Conservation (phyloP, 805 yeast species). For the Myxozyma vanderwaltii region DNA sequence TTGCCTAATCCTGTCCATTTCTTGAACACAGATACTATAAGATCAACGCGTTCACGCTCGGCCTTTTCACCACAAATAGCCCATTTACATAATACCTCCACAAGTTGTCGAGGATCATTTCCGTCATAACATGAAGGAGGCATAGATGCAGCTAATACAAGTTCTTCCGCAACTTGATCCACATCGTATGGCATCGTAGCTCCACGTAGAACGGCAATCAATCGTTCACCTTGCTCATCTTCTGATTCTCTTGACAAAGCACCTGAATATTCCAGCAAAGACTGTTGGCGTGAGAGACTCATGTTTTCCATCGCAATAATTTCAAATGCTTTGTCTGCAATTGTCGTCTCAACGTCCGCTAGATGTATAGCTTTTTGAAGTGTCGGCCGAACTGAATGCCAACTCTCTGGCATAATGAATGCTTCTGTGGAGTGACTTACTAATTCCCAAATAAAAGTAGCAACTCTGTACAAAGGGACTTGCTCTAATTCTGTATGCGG, state of each 20-base stretch:
- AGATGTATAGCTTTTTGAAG: slow-evolving; percentile 36
- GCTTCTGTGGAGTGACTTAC: slow-evolving; percentile 37
- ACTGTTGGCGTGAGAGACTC: slow-evolving; percentile 22
- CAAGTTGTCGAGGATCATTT: slow-evolving; percentile 14
- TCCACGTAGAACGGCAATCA: slow-evolving; percentile 31
- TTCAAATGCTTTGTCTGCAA: slow-evolving; percentile 25
- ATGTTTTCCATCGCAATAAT: slow-evolving; percentile 22
- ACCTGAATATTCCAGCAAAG: slow-evolving; percentile 33
- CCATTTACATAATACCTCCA: slow-evolving; percentile 39
- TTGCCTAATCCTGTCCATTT: slow-evolving; percentile 27
- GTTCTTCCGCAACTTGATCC: slow-evolving; percentile 31
- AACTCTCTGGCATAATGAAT: slow-evolving; percentile 41
- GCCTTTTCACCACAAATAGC: slow-evolving; percentile 33
- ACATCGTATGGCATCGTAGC: slow-evolving; percentile 21
- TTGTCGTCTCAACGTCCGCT: slow-evolving; percentile 15
- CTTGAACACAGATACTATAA: slow-evolving; percentile 34
- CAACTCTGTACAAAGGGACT: slow-evolving; percentile 38
- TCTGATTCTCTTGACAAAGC: slow-evolving; percentile 9
- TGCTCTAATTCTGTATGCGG: slow-evolving; percentile 36
- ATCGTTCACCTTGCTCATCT: slow-evolving; percentile 32
- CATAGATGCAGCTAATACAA: slow-evolving; percentile 31
- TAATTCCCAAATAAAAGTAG: slow-evolving; percentile 43
- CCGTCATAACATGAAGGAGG: slow-evolving; percentile 32
- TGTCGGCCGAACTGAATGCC: slow-evolving; percentile 38
- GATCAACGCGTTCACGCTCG: slow-evolving; percentile 33